Evolutionary conservation across 23 red algal genomes (phyloP).

Genomic region (Cyanidiococcus yangmingshanensis): DNA sequence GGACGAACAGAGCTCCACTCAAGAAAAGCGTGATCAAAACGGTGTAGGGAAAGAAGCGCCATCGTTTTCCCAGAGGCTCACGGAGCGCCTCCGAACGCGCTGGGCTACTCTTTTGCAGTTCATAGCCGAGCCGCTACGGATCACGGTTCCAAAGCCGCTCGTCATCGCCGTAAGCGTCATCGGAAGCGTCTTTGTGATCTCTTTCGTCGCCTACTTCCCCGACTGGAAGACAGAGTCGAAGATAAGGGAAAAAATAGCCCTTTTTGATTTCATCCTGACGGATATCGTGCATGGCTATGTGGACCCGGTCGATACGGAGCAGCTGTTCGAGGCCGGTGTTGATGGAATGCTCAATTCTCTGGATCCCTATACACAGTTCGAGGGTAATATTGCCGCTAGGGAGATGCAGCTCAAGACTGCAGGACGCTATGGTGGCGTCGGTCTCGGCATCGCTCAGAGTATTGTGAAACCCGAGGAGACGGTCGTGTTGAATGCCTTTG

Average conservation of each 20-base stretch:
- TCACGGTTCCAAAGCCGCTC: constrained; percentile 3
- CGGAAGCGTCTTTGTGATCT: neutral
- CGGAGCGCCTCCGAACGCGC: too few relatives aligned
- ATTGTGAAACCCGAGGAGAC: constrained; percentile 26
- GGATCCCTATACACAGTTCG: constrained; percentile 98
- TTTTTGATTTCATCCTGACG: constrained; percentile 82
- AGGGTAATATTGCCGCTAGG: constrained; percentile 52
- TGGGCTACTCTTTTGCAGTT: too few relatives aligned
- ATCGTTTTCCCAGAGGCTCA: too few relatives aligned
- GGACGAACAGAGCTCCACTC: neutral
- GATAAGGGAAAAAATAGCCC: constrained; percentile 64
- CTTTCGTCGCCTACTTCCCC: neutral
- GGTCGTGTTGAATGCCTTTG: constrained; percentile 78
- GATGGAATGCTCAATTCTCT: constrained; percentile 86
- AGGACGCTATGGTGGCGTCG: constrained; percentile 83
- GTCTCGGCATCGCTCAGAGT: constrained; percentile 56
- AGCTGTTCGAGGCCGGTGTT: constrained; percentile 92
- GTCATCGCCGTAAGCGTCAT: neutral
- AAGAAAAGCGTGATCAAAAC: neutral
- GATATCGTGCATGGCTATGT: constrained; percentile 77
- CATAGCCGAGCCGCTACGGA: neutral
- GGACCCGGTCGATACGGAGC: constrained; percentile 74
- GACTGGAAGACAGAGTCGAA: constrained; percentile 14
- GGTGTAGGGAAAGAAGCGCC: too few relatives aligned
- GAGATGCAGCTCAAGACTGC: constrained; percentile 84